These are phyloP conservation scores for Stachybotrys chlorohalonatus DNA, from an alignment of 2,329 filamentous ascomycete species.

Conservation along the genomic window DNA sequence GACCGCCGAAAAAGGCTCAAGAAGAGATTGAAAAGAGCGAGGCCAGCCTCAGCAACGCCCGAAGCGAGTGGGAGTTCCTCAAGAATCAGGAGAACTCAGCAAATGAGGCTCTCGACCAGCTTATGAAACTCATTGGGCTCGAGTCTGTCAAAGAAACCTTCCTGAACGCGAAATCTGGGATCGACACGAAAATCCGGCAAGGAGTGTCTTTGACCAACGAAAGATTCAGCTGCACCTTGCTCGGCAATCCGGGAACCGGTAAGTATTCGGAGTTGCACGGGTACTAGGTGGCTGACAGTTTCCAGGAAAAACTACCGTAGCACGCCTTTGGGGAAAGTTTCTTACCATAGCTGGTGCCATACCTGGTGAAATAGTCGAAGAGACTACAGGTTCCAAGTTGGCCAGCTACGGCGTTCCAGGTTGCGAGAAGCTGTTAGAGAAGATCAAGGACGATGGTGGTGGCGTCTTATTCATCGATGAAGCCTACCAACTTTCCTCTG, in stretches of 20 bases:
- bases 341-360: conserved; percentile 53
- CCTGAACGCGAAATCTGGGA: conserved; percentile 50
- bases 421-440: conserved; percentile 39
- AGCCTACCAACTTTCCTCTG: conserved; percentile 62
- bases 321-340: conserved; percentile 59
- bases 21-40: not conserved
- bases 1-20: conserved; percentile 5
- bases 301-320: conserved; percentile 61
- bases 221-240: conserved; percentile 51
- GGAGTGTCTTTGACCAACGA: conserved; percentile 43
- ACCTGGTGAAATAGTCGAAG: conserved; percentile 49
- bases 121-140: conserved; percentile 65
- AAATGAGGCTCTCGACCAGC: conserved; percentile 46
- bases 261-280: conserved; percentile 7
- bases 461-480: conserved; percentile 73
- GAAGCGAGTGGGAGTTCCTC: conserved; percentile 51
- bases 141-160: conserved; percentile 60
- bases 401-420: conserved; percentile 51
- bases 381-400: conserved; percentile 60
- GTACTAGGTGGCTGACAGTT: not conserved
- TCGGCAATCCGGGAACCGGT: conserved; percentile 72
- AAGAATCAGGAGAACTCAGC: conserved; percentile 42
- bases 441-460: conserved; percentile 47
- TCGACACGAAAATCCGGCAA: conserved; percentile 54
- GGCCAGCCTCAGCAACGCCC: conserved; percentile 15